phyloP scores from a whole-genome alignment of 1,139 yeast species.

The Yamadazyma aaseri region DNA sequence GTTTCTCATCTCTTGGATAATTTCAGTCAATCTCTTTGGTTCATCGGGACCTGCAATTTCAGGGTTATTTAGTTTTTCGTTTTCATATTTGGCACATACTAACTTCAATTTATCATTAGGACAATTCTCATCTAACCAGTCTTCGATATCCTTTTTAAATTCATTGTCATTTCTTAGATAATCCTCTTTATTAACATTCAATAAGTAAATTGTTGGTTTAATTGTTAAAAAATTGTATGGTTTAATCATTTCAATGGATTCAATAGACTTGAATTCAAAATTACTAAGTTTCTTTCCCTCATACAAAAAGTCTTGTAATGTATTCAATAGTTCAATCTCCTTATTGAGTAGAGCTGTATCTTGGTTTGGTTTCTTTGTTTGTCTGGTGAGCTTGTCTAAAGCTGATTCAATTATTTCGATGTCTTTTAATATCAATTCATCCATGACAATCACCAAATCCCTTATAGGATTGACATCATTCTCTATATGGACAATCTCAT shows the following conservation, averaged over 20 bases:
- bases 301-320: conserved; percentile 50
- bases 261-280: conserved; percentile 48
- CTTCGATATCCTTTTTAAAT: conserved; percentile 38
- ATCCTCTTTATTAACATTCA: conserved; percentile 62
- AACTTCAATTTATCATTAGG: conserved; percentile 55
- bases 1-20: conserved; percentile 63
- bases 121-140: conserved; percentile 56
- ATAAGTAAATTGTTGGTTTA: conserved; percentile 62
- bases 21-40: conserved; percentile 41
- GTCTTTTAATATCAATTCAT: conserved; percentile 71
- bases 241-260: conserved; percentile 58
- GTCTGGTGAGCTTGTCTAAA: conserved; percentile 45
- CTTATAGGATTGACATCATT: conserved; percentile 62
- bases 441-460: conserved; percentile 66
- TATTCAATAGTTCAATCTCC: conserved; percentile 48
- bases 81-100: conserved; percentile 63
- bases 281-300: conserved; percentile 56
- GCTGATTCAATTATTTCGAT: conserved; percentile 62
- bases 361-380: conserved; percentile 36
- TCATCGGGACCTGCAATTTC: conserved; percentile 15
- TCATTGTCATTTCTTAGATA: conserved; percentile 46
- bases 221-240: conserved; percentile 64
- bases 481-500: conserved; percentile 72
- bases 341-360: conserved; percentile 30
- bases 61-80: conserved; percentile 26